A percentile compares a stretch with the other conserved stretches of the same genome.
Evolutionary conservation across 2,329 filamentous ascomycete species (phyloP).

Genomic region (Ceratocystis ficicola): DNA sequence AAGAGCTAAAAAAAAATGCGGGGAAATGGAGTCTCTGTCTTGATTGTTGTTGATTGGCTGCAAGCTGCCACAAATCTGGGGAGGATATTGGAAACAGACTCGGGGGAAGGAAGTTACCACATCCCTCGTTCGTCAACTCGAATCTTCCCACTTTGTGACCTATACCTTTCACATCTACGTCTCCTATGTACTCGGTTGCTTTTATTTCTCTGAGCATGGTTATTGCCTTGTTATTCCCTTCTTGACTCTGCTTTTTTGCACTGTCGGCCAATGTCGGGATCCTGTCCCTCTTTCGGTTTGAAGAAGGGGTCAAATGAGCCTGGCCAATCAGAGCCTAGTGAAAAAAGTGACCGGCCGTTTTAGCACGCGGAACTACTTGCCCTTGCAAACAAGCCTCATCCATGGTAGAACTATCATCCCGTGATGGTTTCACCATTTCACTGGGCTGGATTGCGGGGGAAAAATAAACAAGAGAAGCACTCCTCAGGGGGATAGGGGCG

Average conservation of each 20-base stretch:
- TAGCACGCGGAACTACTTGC: background rate
- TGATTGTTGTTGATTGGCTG: background rate
- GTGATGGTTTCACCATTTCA: conserved; percentile 10
- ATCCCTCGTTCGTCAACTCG: background rate
- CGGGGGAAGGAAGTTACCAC: conserved; percentile 4
- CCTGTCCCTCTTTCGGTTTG: background rate
- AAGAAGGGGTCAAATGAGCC: background rate
- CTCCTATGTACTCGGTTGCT: background rate
- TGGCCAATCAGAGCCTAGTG: background rate
- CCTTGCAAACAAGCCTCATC: background rate
- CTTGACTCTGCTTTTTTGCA: background rate
- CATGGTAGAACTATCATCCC: background rate
- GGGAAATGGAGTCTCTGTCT: background rate
- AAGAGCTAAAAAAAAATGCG: background rate
- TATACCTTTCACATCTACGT: background rate
- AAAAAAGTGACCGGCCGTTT: background rate
- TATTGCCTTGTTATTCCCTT: conserved; percentile 7
- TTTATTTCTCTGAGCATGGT: background rate
- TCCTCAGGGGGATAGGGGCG: background rate
- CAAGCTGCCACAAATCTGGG: conserved; percentile 3
- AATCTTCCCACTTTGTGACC: background rate
- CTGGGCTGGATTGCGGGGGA: conserved; percentile 5
- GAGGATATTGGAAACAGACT: background rate
- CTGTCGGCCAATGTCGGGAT: conserved; percentile 4
- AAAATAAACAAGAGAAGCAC: background rate